phyloP scores from a whole-genome alignment of 1,284 basidiomycete genomes.

The Neonothopanus nambi region DNA sequence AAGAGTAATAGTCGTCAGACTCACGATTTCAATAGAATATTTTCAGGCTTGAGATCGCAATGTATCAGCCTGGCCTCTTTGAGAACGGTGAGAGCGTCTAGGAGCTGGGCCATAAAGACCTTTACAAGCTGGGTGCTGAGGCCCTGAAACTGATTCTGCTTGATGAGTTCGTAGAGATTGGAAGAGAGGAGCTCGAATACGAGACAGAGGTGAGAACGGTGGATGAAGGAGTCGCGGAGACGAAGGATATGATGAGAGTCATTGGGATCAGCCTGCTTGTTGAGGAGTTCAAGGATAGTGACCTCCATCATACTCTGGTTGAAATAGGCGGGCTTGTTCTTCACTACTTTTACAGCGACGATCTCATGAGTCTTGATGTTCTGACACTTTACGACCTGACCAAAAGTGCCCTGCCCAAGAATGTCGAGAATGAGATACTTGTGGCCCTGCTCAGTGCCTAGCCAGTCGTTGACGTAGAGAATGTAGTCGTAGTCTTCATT shows the following conservation, averaged over 20 bases:
- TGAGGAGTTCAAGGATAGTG: conserved; percentile 93
- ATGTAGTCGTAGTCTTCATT: conserved; percentile 98
- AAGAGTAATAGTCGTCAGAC: conserved; percentile 31
- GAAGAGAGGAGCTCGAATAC: conserved; percentile 98
- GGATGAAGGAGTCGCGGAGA: conserved; percentile 95
- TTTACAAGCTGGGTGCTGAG: conserved; percentile 95
- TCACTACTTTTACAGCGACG: conserved; percentile 98
- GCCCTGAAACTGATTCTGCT: conserved; percentile 99
- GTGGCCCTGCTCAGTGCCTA: conserved; percentile 89
- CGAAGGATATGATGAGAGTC: conserved; percentile 98
- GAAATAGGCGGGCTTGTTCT: conserved; percentile 99
- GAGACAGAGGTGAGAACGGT: conserved; percentile 94
- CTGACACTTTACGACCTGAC: conserved; percentile 99
- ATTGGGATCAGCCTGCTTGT: conserved; percentile 88
- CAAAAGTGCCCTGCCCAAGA: conserved; percentile 97
- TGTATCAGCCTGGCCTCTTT: conserved; percentile 97
- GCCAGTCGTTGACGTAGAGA: conserved; percentile 94
- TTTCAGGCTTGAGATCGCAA: conserved; percentile 98
- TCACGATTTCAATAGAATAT: conserved; percentile 91
- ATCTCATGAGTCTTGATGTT: conserved; percentile 99
- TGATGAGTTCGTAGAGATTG: conserved; percentile 99
- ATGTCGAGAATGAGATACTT: conserved; percentile 99
- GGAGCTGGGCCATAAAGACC: conserved; percentile 94
- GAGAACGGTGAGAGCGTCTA: conserved; percentile 90
- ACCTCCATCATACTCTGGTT: conserved; percentile 99